Evolutionary conservation across 2,329 filamentous ascomycete species (phyloP), one percentile per base, ranked within the genome.

Genomic region (Aspergillus ochraceus): DNA sequence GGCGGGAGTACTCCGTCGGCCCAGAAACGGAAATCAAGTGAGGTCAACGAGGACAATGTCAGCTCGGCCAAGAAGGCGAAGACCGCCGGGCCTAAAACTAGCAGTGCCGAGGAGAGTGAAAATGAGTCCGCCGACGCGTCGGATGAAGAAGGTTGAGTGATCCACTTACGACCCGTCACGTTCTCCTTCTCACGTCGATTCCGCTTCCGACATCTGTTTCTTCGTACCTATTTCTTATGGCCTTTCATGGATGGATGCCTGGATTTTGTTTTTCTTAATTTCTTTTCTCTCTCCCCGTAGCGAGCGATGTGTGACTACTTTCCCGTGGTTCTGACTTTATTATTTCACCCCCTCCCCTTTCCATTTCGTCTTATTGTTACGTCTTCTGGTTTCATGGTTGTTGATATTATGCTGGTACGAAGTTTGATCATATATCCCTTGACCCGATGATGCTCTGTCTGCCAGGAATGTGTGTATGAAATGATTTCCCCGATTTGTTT

Each of bases 81-180:
- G 73, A 74, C 75, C 6, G 71, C 69, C 30, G 71, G 66, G 26
- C 65, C 69, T 36, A 70, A 78, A 60, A 69, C 75, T 22, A 82
- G 78, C 62, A 83, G 79, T 61, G 77, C 73, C 30, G 83, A 84
- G 55, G 81, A 82, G 56, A 82, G 82, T 52, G 82, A 84, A 59
- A 80, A 81, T 56, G 82, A 83, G 52, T 76, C 73, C 14, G 74
- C 68, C 24, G 72, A 73, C n/a, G 66, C 71, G 67, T 82, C 81
- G 39, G 83, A 83, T 64, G 82, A 81, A 55, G 81, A 83, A 61
- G 82, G 76, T 62, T 78, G 66, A 75, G 39, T 47, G n/a, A n/a
- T 42, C 5, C 5, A 54, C 51, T 52, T 20, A 22, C 45, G 45
- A 10, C 45, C 45, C 19, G 45, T 24, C 19, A 47, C 22, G 45